Evolutionary conservation across 139 green algal genomes (phyloP).

Genomic region (Micromonas pusilla): DNA sequence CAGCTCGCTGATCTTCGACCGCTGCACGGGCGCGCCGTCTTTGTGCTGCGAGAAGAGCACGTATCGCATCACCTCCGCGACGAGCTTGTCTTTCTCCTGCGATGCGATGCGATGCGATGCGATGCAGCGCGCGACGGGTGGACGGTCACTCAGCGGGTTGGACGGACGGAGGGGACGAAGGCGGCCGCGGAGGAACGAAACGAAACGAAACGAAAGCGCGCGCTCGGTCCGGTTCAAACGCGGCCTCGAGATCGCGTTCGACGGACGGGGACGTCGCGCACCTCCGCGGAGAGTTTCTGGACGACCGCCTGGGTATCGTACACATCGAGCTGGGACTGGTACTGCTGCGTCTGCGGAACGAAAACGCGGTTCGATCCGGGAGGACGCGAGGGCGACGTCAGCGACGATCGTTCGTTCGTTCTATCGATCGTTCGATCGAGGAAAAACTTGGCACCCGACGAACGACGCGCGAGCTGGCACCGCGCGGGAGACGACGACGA

Average conservation of each 20-base stretch:
- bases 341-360: background rate
- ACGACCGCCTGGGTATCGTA: background rate
- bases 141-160: background rate
- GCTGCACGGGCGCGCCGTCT: conserved; percentile 19
- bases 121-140: no score
- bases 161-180: background rate
- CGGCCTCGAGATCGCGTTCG: background rate
- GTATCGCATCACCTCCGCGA: conserved; percentile 31
- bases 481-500: conserved; percentile 3
- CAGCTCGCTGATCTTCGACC: conserved; percentile 23
- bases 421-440: background rate
- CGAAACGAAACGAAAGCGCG: background rate
- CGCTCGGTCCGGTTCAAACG: background rate
- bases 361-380: background rate
- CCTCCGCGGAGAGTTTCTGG: background rate
- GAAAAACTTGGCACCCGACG: background rate
- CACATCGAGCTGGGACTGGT: background rate
- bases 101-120: no score
- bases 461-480: background rate
- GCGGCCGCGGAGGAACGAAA: no score
- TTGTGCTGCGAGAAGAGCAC: conserved; percentile 34
- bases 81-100: conserved; percentile 36
- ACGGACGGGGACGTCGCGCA: background rate
- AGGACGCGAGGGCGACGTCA: background rate
- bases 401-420: background rate